A percentile compares a stretch with the other conserved stretches of the same genome.
phyloP scores from a whole-genome alignment of 192 early-diverging fungal genomes.

The Umbelopsis vinacea region DNA sequence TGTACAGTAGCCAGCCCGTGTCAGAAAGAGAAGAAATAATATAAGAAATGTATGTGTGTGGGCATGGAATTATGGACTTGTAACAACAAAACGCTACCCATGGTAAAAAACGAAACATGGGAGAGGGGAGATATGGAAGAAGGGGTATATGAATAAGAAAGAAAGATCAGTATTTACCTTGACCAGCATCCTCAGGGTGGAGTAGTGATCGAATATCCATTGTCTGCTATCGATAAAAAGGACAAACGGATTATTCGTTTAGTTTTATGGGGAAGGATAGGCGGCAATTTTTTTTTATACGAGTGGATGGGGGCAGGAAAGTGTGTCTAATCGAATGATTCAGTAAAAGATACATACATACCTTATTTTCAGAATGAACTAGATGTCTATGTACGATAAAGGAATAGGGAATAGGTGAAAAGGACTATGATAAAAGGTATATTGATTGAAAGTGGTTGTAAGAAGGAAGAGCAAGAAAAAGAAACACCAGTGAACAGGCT shows the following conservation, averaged over 20 bases:
- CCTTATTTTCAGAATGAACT: background rate
- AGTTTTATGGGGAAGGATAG: background rate
- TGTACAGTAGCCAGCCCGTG: too few relatives aligned
- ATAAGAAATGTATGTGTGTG: too few relatives aligned
- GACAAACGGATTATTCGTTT: background rate
- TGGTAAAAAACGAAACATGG: too few relatives aligned
- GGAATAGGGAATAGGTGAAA: background rate
- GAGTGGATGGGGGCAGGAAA: too few relatives aligned
- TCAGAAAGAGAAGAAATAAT: too few relatives aligned
- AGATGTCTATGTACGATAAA: background rate
- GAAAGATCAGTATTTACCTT: conserved; percentile 16
- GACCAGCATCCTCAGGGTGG: conserved; percentile 13
- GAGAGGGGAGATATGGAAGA: background rate
- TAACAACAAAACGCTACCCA: too few relatives aligned
- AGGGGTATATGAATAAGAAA: background rate
- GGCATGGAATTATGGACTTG: too few relatives aligned
- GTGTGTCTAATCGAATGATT: background rate
- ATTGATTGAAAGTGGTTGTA: conserved; percentile 10
- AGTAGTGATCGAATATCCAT: conserved; percentile 21
- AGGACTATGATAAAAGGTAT: background rate
- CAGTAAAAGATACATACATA: background rate
- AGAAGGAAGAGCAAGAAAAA: conserved; percentile 20
- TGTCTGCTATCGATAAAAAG: background rate
- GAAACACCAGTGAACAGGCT: conserved; percentile 21
- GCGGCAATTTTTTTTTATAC: background rate